Percentiles rank a stretch among this genome's conserved stretches.
Conservation (phyloP, 129 eudicot genomes). For the Flaveria brownii region DNA sequence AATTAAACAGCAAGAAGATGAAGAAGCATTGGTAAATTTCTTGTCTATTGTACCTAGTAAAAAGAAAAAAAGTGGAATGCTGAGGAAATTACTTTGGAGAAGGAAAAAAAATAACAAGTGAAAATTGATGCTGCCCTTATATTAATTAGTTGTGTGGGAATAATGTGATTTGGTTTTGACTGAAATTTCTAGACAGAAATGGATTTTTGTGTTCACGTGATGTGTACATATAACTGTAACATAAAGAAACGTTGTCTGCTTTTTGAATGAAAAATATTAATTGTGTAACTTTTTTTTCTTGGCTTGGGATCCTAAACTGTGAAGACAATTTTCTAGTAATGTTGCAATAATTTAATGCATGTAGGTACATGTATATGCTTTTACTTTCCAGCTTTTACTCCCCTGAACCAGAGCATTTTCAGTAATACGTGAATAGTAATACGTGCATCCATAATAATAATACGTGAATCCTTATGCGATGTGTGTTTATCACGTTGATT, state of each 20-base stretch:
- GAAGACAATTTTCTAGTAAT: too few species aligned
- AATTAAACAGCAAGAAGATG: conserved; percentile 39
- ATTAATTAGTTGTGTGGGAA: conserved; percentile 28
- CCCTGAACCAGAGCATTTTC: too few species aligned
- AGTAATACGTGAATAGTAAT: too few species aligned
- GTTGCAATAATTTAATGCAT: too few species aligned
- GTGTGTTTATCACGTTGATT: too few species aligned
- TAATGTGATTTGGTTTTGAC: conserved; percentile 22
- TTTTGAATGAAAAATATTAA: conserved; percentile 4
- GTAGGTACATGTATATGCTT: too few species aligned
- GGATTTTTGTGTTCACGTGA: conserved; percentile 31
- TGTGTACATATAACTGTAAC: conserved; percentile 35
- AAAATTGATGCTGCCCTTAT: conserved; percentile 7
- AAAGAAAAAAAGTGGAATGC: conserved; percentile 47
- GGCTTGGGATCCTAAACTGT: too few species aligned
- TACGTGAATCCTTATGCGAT: too few species aligned
- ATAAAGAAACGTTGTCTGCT: conserved; percentile 29
- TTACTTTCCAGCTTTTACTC: neutral
- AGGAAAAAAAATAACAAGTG: conserved; percentile 54
- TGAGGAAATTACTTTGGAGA: conserved; percentile 60
- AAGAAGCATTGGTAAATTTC: conserved; percentile 45
- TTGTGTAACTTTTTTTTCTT: neutral
- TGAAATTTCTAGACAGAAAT: conserved; percentile 19
- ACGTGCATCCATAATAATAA: too few species aligned
- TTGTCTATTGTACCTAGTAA: conserved; percentile 64